Percentiles rank a stretch among this genome's conserved stretches.
Evolutionary conservation across 345 rosid genomes (phyloP).

Genomic region (Populus alba): DNA sequence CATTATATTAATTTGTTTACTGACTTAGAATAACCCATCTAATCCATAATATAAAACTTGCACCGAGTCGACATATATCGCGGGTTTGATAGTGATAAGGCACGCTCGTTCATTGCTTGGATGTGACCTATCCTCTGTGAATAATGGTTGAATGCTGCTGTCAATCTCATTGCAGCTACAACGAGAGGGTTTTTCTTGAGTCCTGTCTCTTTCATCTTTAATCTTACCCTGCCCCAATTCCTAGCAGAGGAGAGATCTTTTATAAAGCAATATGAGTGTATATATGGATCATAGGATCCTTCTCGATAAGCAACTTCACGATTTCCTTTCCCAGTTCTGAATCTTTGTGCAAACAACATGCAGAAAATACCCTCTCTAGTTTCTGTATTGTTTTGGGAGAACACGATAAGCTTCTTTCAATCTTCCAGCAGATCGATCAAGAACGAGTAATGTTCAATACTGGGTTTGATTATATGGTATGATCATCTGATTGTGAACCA

Average conservation of each 20-base stretch:
- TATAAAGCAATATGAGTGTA: slow-evolving; percentile 39
- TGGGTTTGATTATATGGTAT: no score
- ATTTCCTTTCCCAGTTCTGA: slow-evolving; percentile 44
- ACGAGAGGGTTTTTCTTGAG: slow-evolving; percentile 62
- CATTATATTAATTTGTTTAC: no score
- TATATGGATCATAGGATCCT: slow-evolving; percentile 47
- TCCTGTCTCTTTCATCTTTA: slow-evolving; percentile 56
- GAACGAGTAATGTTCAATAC: no score
- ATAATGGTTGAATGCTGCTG: slow-evolving; percentile 46
- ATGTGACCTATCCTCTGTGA: slow-evolving; percentile 41
- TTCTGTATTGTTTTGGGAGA: slow-evolving; percentile 27
- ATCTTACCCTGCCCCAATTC: slow-evolving; percentile 60
- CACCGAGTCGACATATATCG: no score
- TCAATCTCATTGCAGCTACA: slow-evolving; percentile 80
- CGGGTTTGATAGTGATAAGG: background rate
- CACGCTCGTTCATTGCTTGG: background rate
- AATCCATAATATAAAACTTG: no score
- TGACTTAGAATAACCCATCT: no score
- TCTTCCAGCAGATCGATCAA: slow-evolving; percentile 52
- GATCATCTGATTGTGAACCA: slow-evolving; percentile 24
- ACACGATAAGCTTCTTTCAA: slow-evolving; percentile 48
- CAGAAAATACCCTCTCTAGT: slow-evolving; percentile 32
- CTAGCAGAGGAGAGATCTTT: slow-evolving; percentile 48
- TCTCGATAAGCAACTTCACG: slow-evolving; percentile 49
- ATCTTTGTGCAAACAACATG: slow-evolving; percentile 46